phyloP scores from a whole-genome alignment of 306 rosid genomes.

The Myrica gale region DNA sequence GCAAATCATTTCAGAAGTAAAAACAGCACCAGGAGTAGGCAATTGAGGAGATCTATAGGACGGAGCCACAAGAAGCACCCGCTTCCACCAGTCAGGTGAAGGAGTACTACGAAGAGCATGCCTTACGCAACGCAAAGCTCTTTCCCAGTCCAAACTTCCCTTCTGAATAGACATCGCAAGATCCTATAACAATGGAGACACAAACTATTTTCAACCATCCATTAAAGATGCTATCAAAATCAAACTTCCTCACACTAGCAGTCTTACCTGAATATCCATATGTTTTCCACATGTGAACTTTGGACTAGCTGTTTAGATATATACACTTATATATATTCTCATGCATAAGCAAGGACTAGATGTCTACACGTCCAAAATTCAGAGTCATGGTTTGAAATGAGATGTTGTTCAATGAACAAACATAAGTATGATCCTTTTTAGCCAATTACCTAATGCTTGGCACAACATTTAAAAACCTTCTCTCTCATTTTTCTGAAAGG shows the following conservation, averaged over 20 bases:
- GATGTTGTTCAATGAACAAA: not conserved
- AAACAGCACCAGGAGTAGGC: constrained; percentile 88
- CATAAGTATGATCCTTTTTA: too few species aligned
- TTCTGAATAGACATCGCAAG: constrained; percentile 76
- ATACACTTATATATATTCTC: not conserved
- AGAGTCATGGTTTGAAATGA: not conserved
- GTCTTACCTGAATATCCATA: too few species aligned
- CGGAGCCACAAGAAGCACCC: constrained; percentile 85
- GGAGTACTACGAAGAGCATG: constrained; percentile 93
- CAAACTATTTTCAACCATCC: constrained; percentile 19
- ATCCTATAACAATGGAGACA: constrained; percentile 52
- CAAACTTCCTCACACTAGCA: not conserved
- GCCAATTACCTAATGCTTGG: too few species aligned
- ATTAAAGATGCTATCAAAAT: constrained; percentile 25
- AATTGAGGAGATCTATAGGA: constrained; percentile 75
- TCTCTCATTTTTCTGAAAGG: not conserved
- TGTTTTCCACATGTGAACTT: too few species aligned
- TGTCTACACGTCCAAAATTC: not conserved
- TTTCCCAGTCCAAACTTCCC: constrained; percentile 98
- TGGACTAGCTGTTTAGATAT: not conserved
- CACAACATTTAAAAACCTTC: too few species aligned
- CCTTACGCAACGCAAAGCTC: constrained; percentile 92
- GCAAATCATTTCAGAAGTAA: constrained; percentile 91
- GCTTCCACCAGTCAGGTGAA: constrained; percentile 99
- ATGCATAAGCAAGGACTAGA: not conserved